These are phyloP conservation scores for Paecilomyces variotii DNA, from an alignment of 2,329 filamentous ascomycete genomes.

Conservation along the genomic window DNA sequence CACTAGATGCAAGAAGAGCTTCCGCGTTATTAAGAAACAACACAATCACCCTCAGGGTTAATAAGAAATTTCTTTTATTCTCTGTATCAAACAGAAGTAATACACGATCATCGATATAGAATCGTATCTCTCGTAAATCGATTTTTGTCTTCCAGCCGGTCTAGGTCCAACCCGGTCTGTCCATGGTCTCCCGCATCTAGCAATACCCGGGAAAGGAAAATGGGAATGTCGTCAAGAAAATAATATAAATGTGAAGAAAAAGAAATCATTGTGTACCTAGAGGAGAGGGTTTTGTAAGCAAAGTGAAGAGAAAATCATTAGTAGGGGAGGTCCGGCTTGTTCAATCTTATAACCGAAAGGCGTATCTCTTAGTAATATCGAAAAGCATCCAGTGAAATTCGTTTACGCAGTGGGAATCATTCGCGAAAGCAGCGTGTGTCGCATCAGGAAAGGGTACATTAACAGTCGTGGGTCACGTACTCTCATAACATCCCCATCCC, in stretches of 20 bases:
- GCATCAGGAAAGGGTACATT: neutral
- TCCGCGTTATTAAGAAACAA: too few relatives aligned
- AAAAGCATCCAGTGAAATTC: neutral
- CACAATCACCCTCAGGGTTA: too few relatives aligned
- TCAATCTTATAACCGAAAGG: neutral
- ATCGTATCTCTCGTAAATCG: neutral
- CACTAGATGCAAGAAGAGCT: too few relatives aligned
- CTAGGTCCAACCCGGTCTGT: neutral
- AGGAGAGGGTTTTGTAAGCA: neutral
- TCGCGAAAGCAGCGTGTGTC: neutral
- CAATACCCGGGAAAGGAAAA: neutral
- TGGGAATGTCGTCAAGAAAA: neutral
- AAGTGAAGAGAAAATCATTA: neutral
- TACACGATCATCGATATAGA: neutral
- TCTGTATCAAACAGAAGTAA: neutral
- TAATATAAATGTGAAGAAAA: neutral
- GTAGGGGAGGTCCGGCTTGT: neutral
- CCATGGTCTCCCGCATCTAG: neutral
- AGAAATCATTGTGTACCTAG: neutral
- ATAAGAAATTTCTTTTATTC: neutral
- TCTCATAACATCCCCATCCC: conserved; percentile 23
- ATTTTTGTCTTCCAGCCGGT: neutral
- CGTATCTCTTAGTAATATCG: neutral
- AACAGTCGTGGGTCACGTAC: conserved; percentile 10
- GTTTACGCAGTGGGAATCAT: neutral